Evolutionary conservation across 2,329 filamentous ascomycete genomes (phyloP), one percentile per base, ranked within the genome.

Genomic region (Aspergillus neoniger): DNA sequence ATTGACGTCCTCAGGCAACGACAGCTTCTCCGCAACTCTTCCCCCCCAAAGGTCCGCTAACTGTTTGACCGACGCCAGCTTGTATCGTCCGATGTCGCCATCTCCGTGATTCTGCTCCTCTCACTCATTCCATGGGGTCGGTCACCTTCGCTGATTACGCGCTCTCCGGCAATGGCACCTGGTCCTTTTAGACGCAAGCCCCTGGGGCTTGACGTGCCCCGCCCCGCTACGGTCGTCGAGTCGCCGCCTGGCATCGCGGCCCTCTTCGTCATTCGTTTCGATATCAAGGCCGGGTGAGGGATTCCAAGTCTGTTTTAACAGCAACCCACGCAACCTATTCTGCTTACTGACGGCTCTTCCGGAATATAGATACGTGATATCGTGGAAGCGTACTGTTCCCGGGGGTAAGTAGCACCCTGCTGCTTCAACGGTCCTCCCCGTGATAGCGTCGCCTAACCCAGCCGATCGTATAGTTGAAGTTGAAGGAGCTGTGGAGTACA

Each of bases 401-500:
- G 88, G 86, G 52, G 83, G 94, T 78, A 83, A 85, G 76, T 73
- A 36, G 43, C 43, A 30, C 14, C 55, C 41, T 41, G 41, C 51
- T 39, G 39, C 41, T 55, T 23, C 15, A 32, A 30, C 15, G n/a
- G 14, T 56, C 41, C 10, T 54, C 12, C 38, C 43, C 15, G 30
- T 56, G 41, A 44, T 21, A 14, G 21, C 12, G 10, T 44, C n/a
- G 10, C 59, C 60, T 52, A 60, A 58, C 64, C 55, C 51, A 60
- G 47, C 53, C 44, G 23, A 25, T 23, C 54, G 56, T 50, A 60
- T 59, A 84, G 82, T 86, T 43, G 76, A 82, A 50, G 85, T 98
- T 52, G 91, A 96, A 68, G 92, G 92, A 58, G 87, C 90, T 23
- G 92, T 97, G 70, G 95, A 99, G 78, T 99, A 92, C 84, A 98